phyloP scores from a whole-genome alignment of 2,329 filamentous ascomycete species.

The Pezicula carpinea region DNA sequence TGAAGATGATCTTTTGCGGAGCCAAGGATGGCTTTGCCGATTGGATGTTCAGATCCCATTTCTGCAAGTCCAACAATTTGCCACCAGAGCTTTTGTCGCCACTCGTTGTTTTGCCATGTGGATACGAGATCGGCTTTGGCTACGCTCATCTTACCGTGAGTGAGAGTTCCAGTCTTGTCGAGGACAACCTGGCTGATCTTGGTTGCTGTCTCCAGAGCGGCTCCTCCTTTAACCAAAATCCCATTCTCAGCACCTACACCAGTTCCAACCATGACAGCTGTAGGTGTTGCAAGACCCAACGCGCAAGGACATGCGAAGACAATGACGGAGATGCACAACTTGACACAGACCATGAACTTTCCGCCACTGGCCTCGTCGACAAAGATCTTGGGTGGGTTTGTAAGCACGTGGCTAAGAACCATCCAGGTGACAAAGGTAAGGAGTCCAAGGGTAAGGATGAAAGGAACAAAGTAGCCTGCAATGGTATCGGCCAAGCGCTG shows the following conservation, averaged over 20 bases:
- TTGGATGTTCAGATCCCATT: constrained; percentile 91
- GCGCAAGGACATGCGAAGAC: constrained; percentile 97
- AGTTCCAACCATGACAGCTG: constrained; percentile 98
- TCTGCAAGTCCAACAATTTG: constrained; percentile 92
- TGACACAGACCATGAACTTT: constrained; percentile 92
- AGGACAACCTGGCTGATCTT: constrained; percentile 87
- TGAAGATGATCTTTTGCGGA: constrained; percentile 74
- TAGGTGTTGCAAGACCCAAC: constrained; percentile 91
- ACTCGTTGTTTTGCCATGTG: constrained; percentile 65
- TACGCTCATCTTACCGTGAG: constrained; percentile 92
- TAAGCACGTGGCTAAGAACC: constrained; percentile 81
- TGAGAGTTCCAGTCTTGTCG: constrained; percentile 95
- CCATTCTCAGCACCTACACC: constrained; percentile 92
- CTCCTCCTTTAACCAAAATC: constrained; percentile 96
- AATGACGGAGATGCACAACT: constrained; percentile 97
- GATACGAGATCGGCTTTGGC: constrained; percentile 63
- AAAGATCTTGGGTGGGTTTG: constrained; percentile 86
- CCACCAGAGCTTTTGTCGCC: constrained; percentile 82
- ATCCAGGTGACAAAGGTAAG: constrained; percentile 90
- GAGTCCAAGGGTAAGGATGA: constrained; percentile 79
- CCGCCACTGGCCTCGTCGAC: constrained; percentile 75
- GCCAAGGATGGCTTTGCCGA: constrained; percentile 79
- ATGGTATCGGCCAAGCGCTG: constrained; percentile 87
- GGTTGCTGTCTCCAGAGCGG: constrained; percentile 83
- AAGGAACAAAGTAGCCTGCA: constrained; percentile 89